Percentiles rank a stretch among this genome's conserved stretches.
These are phyloP conservation scores for Alternaria novae-zelandiae DNA, from an alignment of 2,329 filamentous ascomycete genomes.

Conservation along the genomic window DNA sequence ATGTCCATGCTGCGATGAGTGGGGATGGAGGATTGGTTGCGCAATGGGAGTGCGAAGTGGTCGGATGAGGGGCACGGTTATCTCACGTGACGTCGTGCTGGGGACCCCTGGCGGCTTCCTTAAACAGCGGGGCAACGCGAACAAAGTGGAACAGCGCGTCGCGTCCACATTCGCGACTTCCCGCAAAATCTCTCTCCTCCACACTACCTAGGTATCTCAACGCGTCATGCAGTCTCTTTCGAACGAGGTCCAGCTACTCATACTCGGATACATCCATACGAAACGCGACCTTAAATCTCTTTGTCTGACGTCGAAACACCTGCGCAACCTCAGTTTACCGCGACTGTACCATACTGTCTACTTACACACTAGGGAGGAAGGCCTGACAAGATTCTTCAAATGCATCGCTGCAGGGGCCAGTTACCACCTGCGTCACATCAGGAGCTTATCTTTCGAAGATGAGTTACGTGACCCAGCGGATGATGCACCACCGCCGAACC, in stretches of 20 bases:
- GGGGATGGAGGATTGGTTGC: neutral
- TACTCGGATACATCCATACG: neutral
- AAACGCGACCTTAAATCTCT: conserved; percentile 1
- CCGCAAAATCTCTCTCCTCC: neutral
- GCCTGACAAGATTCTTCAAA: neutral
- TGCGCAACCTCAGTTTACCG: neutral
- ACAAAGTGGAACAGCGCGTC: neutral
- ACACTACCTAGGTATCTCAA: neutral
- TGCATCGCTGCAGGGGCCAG: neutral
- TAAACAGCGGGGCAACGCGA: neutral
- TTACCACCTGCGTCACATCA: neutral
- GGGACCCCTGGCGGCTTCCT: neutral
- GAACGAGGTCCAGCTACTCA: conserved; percentile 1
- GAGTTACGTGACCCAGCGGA: neutral
- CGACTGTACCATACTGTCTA: neutral
- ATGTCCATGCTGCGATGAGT: neutral
- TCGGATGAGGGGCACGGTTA: neutral
- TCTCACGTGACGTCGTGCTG: neutral
- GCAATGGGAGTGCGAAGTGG: neutral
- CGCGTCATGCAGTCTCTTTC: neutral
- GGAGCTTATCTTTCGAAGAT: conserved; percentile 4
- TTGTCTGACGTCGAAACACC: conserved; percentile 1
- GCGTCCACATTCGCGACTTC: neutral
- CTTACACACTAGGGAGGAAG: neutral
- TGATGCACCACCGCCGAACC: neutral